Evolutionary conservation across 805 yeast genomes (phyloP).

Genomic region (Wickerhamiella parazyma): DNA sequence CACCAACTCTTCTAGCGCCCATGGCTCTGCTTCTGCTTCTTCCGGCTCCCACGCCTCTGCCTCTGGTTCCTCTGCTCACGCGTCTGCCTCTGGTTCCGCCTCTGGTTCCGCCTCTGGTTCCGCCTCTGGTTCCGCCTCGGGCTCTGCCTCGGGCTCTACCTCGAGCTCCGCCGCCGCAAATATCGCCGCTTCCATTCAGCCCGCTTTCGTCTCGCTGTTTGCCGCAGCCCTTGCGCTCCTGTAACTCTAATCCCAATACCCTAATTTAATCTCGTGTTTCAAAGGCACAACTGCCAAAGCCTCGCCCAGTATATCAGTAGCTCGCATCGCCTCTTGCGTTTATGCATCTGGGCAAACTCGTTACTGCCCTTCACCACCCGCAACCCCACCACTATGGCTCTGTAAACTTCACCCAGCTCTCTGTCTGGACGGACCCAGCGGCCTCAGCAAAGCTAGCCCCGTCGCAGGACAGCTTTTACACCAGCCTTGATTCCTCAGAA

Average conservation of each 20-base stretch:
- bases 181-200: background rate
- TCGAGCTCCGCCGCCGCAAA: background rate
- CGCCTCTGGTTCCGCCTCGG: background rate
- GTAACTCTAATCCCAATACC: background rate
- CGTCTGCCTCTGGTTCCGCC: background rate
- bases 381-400: too few relatives aligned
- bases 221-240: background rate
- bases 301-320: too few relatives aligned
- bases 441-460: background rate
- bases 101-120: background rate
- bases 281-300: too few relatives aligned
- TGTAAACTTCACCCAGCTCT: background rate
- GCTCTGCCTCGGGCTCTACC: background rate
- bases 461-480: conserved; percentile 13
- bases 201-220: background rate
- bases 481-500: background rate
- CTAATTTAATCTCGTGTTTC: too few relatives aligned
- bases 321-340: too few relatives aligned
- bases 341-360: background rate
- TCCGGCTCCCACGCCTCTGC: background rate
- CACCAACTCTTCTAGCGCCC: background rate
- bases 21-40: background rate
- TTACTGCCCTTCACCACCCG: background rate
- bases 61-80: background rate
- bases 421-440: background rate